Evolutionary conservation across 805 yeast species (phyloP), one percentile per base, ranked within the genome.

Genomic region (Cyberlindnera nakhonratchasimensis): DNA sequence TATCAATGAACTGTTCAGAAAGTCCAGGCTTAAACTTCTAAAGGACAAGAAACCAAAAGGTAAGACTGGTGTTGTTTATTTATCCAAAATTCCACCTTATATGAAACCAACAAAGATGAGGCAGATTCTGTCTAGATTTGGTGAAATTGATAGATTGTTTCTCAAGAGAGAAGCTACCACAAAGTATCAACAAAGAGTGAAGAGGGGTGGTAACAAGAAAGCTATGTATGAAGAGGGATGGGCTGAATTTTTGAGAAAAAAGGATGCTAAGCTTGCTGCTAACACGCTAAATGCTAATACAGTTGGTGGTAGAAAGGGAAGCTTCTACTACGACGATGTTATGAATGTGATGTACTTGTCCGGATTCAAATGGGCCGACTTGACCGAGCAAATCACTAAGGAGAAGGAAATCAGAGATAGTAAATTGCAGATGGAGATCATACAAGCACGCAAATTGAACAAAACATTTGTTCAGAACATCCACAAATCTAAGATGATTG

Each of bases 31-130:
- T 7, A 73, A 73, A 34, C 77, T 77, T 48, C 61, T 80, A 66
- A 78, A 57, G 76, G 75, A 46, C 72, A 75, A 73, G 51, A 75
- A 74, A 52, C 71, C 76, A 28, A 77, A 73, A 47, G 71, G 70
- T 42, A 80, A 76, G 53, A 82, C 96, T 0, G 99, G 99, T 5
- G 96, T 93, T 2, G 82, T 95, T n/a, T 93, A 93, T 54, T 63
- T 93, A 3, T 89, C 97, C 0, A 76, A 82, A 37, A 77, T 93
- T 9, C 99, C 99, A 0, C 99, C 99, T 20, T 93, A 85, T 59
- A 93, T 93, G 99, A 90, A 90, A 60, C 98, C 99, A 1, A 78
- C 83, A 2, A 93, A 89, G 60, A 70, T 93, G 65, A 74, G 95
- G 54, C 93, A 89, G 39, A 75, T 93, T 11, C 67, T 93, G 25